Percentiles rank a stretch among this genome's conserved stretches.
phyloP scores from a whole-genome alignment of 169 alveolate genomes.

The Plasmodium ovale region DNA sequence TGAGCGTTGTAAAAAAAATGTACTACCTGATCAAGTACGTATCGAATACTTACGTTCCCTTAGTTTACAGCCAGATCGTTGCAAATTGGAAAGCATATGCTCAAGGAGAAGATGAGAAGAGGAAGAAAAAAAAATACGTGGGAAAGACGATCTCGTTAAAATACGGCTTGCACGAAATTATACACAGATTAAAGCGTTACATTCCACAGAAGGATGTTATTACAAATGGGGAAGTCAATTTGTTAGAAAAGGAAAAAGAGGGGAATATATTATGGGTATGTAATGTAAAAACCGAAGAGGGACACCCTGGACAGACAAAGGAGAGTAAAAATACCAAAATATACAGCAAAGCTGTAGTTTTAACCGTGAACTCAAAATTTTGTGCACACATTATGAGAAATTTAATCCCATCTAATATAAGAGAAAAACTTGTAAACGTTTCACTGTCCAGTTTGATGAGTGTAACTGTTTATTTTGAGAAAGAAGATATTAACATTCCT shows the following conservation, averaged over 20 bases:
- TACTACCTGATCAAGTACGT: background rate
- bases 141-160: conserved; percentile 46
- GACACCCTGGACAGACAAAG: too few relatives aligned
- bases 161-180: conserved; percentile 42
- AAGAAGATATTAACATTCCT: conserved; percentile 41
- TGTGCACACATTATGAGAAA: conserved; percentile 44
- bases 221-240: conserved; percentile 43
- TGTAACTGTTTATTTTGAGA: conserved; percentile 29
- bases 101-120: background rate
- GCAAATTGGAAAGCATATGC: background rate
- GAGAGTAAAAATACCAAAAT: background rate
- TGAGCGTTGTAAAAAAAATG: background rate
- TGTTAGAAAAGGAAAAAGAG: background rate
- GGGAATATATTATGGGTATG: conserved; percentile 39
- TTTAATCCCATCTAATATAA: conserved; percentile 18
- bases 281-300: background rate
- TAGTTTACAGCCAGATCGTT: background rate
- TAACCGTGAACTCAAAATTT: conserved; percentile 52
- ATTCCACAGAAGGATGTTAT: conserved; percentile 20
- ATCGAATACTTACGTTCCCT: background rate
- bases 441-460: conserved; percentile 15
- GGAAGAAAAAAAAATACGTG: conserved; percentile 15
- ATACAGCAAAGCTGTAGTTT: conserved; percentile 28
- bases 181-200: background rate
- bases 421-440: conserved; percentile 3